A percentile compares a stretch with the other conserved stretches of the same genome.
Evolutionary conservation across 2,329 filamentous ascomycete genomes (phyloP).

Genomic region (Aspergillus ochraceus): DNA sequence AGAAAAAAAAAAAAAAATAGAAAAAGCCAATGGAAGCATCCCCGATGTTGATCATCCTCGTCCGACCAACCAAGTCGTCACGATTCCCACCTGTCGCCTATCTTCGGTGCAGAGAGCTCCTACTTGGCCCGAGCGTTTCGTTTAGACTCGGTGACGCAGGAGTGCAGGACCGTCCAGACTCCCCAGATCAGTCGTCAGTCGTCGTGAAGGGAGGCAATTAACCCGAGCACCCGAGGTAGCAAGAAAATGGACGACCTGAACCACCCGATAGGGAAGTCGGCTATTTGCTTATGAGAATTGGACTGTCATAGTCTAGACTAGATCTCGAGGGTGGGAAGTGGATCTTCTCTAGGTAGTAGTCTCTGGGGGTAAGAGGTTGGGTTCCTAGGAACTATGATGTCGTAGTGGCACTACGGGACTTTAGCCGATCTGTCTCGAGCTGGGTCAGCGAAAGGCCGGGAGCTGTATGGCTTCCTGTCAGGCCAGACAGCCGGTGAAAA

Average conservation of each 20-base stretch:
- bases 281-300: constrained; percentile 7
- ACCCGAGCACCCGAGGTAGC: constrained; percentile 23
- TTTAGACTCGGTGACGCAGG: background rate
- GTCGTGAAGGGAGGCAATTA: constrained; percentile 9
- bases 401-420: background rate
- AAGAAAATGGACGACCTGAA: constrained; percentile 14
- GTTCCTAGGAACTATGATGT: background rate
- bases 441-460: background rate
- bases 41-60: background rate
- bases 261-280: constrained; percentile 17
- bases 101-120: constrained; percentile 4
- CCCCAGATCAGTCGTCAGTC: background rate
- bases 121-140: background rate
- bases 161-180: background rate
- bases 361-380: background rate
- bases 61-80: background rate
- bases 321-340: background rate
- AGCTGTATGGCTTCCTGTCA: background rate
- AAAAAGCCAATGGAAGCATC: background rate
- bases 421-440: background rate
- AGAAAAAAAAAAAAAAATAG: background rate
- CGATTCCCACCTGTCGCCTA: constrained; percentile 5
- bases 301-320: background rate
- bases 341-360: background rate
- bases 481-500: background rate